Evolutionary conservation across 805 yeast species (phyloP).

Genomic region (Wickerhamiella kurtzmanii): DNA sequence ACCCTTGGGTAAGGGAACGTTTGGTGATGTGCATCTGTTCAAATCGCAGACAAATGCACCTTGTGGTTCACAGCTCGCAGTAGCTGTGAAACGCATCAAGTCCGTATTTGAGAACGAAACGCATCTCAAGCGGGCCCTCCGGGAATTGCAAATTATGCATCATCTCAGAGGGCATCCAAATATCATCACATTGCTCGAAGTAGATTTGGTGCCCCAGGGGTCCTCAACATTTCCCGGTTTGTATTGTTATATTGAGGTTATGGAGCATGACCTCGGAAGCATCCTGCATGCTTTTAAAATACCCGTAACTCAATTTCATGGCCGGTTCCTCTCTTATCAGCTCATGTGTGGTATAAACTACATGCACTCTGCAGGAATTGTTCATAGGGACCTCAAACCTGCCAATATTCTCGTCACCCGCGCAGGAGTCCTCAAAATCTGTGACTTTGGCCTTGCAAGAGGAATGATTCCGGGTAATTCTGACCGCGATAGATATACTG

Average conservation of each 20-base stretch:
- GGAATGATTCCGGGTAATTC: conserved; percentile 36
- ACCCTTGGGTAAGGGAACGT: conserved; percentile 18
- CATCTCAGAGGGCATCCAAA: conserved; percentile 79
- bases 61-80: conserved; percentile 12
- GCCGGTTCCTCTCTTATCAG: conserved; percentile 64
- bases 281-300: conserved; percentile 48
- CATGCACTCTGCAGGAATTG: conserved; percentile 82
- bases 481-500: conserved; percentile 23
- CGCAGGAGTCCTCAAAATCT: conserved; percentile 66
- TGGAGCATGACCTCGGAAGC: conserved; percentile 66
- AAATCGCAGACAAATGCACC: background rate
- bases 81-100: conserved; percentile 75
- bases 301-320: conserved; percentile 73
- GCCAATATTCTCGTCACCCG: conserved; percentile 70
- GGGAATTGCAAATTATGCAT: conserved; percentile 71
- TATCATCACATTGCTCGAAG: conserved; percentile 58
- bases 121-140: conserved; percentile 60
- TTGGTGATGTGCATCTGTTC: conserved; percentile 20
- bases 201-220: conserved; percentile 49
- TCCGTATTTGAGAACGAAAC: conserved; percentile 55
- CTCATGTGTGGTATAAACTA: conserved; percentile 75
- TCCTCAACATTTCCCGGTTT: conserved; percentile 61
- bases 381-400: conserved; percentile 87
- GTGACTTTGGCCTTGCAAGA: conserved; percentile 90
- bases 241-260: conserved; percentile 76